These are phyloP conservation scores for Oxytropis ochrocephala DNA, from an alignment of 306 rosid species.

Conservation along the genomic window DNA sequence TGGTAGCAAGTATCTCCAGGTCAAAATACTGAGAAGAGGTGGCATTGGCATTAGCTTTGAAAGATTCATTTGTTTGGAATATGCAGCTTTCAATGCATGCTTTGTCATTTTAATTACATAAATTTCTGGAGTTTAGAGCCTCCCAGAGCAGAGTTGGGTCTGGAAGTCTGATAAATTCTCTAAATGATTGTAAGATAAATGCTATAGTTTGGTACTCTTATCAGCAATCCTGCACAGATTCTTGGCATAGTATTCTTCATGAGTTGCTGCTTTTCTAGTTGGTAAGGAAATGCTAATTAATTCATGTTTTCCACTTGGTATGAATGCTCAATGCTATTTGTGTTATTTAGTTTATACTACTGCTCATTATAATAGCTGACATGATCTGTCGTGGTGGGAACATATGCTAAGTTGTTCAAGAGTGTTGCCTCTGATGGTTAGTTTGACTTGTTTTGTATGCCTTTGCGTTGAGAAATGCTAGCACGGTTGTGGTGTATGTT, in stretches of 20 bases:
- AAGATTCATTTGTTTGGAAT: constrained; percentile 59
- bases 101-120: constrained; percentile 47
- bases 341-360: constrained; percentile 31
- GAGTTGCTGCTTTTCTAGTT: constrained; percentile 95
- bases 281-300: constrained; percentile 74
- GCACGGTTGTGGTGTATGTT: not conserved
- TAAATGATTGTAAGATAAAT: constrained; percentile 62
- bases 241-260: constrained; percentile 93
- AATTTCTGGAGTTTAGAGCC: constrained; percentile 65
- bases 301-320: constrained; percentile 47
- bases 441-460: constrained; percentile 40
- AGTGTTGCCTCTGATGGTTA: constrained; percentile 64
- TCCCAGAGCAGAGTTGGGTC: constrained; percentile 63
- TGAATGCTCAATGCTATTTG: constrained; percentile 35
- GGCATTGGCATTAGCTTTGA: constrained; percentile 49
- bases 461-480: constrained; percentile 23
- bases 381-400: constrained; percentile 47
- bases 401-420: constrained; percentile 44
- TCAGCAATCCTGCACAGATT: constrained; percentile 88
- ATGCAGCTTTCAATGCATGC: constrained; percentile 43
- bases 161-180: constrained; percentile 70
- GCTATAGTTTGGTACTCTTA: constrained; percentile 78
- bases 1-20: constrained; percentile 51
- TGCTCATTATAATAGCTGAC: constrained; percentile 38
- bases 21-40: constrained; percentile 55